Conservation (phyloP, 2,329 filamentous ascomycete genomes). For the Ophiosphaerella narmari region DNA sequence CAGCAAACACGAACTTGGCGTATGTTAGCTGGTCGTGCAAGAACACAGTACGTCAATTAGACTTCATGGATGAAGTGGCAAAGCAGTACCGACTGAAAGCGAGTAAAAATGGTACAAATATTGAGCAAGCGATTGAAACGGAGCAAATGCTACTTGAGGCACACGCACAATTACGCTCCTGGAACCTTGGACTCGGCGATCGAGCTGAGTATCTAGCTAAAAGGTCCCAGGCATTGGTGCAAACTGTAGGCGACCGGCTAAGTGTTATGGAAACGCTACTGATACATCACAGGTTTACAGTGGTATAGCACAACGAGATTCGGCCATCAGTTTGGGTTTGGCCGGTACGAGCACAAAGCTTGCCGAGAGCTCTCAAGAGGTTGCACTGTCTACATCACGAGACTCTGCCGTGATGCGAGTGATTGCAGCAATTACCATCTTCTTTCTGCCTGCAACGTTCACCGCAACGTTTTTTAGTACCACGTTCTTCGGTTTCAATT, state of each 20-base stretch:
- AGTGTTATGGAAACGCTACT: background rate
- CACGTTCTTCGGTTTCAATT: slow-evolving; percentile 23
- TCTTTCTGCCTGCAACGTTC: slow-evolving; percentile 34
- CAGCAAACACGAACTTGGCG: slow-evolving; percentile 8
- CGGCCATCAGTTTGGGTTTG: slow-evolving; percentile 12
- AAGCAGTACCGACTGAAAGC: slow-evolving; percentile 9
- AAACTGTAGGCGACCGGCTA: slow-evolving; percentile 14
- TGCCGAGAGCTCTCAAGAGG: slow-evolving; percentile 16
- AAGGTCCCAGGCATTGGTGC: slow-evolving; percentile 17
- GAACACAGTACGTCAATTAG: slow-evolving; percentile 5
- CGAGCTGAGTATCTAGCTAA: slow-evolving; percentile 19
- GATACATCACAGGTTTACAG: slow-evolving; percentile 19
- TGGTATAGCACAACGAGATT: slow-evolving; percentile 25
- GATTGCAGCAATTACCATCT: slow-evolving; percentile 28
- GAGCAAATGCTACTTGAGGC: slow-evolving; percentile 6
- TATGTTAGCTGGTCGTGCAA: slow-evolving; percentile 8
- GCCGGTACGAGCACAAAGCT: slow-evolving; percentile 12
- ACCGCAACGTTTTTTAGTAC: slow-evolving; percentile 30
- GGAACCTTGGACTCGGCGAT: slow-evolving; percentile 16
- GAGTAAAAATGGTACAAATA: background rate
- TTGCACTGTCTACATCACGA: slow-evolving; percentile 18
- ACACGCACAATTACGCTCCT: slow-evolving; percentile 9
- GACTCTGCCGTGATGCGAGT: slow-evolving; percentile 27
- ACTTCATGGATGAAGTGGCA: slow-evolving; percentile 18
- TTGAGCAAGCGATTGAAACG: slow-evolving; percentile 2